Percentiles rank a stretch among this genome's conserved stretches.
These are phyloP conservation scores for Boletus coccyginus DNA, from an alignment of 768 basidiomycete genomes.

Conservation along the genomic window DNA sequence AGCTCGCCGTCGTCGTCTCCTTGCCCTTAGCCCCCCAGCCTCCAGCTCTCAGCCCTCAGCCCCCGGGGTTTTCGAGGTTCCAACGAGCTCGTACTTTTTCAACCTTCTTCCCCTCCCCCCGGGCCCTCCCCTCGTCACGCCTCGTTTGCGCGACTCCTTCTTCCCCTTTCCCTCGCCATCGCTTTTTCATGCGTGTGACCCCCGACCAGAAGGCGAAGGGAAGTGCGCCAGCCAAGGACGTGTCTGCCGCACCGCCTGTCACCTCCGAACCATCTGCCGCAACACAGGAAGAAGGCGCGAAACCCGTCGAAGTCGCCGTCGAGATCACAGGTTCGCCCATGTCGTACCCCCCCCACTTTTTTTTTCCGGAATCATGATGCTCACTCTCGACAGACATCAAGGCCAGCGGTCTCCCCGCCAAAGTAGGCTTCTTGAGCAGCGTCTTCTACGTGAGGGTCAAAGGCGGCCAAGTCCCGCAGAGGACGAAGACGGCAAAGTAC, in stretches of 20 bases:
- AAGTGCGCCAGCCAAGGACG: conserved; percentile 1
- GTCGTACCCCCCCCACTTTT: no score
- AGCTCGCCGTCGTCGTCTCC: neutral
- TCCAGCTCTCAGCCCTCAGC: no score
- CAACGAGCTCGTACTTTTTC: neutral
- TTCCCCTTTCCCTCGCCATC: neutral
- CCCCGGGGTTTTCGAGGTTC: neutral
- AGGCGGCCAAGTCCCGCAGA: conserved; percentile 25
- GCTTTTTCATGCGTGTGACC: neutral
- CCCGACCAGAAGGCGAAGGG: conserved; percentile 11
- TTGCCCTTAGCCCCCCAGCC: neutral
- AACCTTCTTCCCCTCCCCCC: neutral
- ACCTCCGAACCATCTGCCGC: neutral
- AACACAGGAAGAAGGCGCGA: neutral
- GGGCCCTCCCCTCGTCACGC: no score
- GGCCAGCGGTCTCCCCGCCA: conserved; percentile 33
- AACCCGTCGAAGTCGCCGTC: conserved; percentile 20
- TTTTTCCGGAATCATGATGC: neutral
- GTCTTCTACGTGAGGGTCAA: conserved; percentile 30
- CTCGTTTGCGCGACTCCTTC: neutral
- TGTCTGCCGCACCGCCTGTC: neutral
- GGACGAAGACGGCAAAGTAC: conserved; percentile 28
- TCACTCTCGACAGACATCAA: conserved; percentile 25
- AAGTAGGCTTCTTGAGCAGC: conserved; percentile 30
- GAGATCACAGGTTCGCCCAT: conserved; percentile 26